phyloP scores from a whole-genome alignment of 2,329 filamentous ascomycete genomes.

The Bipolaris oryzae region DNA sequence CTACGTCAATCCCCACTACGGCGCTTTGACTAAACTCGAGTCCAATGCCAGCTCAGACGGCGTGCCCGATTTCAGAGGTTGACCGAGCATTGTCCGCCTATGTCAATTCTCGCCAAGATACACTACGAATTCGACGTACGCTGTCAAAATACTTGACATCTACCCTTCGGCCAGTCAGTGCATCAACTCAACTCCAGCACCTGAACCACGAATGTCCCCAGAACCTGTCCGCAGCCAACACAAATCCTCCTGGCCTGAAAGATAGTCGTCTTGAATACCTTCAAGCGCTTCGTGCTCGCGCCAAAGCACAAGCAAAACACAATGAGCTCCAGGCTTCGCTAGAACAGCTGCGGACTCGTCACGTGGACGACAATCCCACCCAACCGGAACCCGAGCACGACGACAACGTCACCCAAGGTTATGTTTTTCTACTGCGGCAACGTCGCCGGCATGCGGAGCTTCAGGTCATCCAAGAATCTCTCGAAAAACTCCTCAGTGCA shows the following conservation, averaged over 20 bases:
- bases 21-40: neutral
- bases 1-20: neutral
- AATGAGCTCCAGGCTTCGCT: conserved; percentile 40
- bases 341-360: conserved; percentile 35
- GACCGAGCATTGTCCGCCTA: conserved; percentile 45
- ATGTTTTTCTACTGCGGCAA: conserved; percentile 54
- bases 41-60: conserved; percentile 29
- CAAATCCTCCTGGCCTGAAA: conserved; percentile 48
- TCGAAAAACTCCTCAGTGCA: conserved; percentile 47
- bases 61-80: conserved; percentile 48
- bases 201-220: conserved; percentile 42
- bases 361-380: conserved; percentile 30
- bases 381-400: conserved; percentile 42
- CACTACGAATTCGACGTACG: conserved; percentile 42
- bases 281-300: conserved; percentile 52
- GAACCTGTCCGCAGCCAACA: conserved; percentile 26
- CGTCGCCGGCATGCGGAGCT: conserved; percentile 54
- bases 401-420: conserved; percentile 40
- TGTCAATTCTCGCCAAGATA: conserved; percentile 46
- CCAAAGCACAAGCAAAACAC: conserved; percentile 50
- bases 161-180: conserved; percentile 34
- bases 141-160: conserved; percentile 43
- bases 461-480: conserved; percentile 54
- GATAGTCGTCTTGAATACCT: conserved; percentile 54
- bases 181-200: conserved; percentile 38